A percentile compares a stretch with the other conserved stretches of the same genome.
These are phyloP conservation scores for Micractinium sp. DNA, from an alignment of 139 green algal genomes.

Conservation along the genomic window DNA sequence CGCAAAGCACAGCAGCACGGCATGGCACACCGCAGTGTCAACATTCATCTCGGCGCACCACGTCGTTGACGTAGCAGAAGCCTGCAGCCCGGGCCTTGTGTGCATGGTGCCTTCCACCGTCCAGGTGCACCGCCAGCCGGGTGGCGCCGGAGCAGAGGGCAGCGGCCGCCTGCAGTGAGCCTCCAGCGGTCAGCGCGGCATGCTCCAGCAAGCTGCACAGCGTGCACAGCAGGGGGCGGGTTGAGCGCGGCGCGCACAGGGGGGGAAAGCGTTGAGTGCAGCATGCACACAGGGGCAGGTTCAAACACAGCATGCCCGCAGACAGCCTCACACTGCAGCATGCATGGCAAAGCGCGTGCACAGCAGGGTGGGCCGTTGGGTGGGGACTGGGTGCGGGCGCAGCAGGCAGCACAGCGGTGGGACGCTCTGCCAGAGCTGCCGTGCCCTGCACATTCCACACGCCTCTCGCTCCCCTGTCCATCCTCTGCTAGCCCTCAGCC, in stretches of 20 bases:
- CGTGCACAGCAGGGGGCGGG: neutral
- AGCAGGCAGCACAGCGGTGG: no score
- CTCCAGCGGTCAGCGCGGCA: slow-evolving; percentile 8
- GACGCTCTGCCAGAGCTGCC: no score
- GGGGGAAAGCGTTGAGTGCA: neutral
- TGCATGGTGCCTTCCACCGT: slow-evolving; percentile 53
- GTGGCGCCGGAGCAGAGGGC: neutral
- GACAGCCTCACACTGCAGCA: no score
- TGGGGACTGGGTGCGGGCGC: no score
- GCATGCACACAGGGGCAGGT: no score
- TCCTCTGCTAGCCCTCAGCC: no score
- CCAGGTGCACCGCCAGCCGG: slow-evolving; percentile 33
- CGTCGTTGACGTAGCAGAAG: slow-evolving; percentile 57
- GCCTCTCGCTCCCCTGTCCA: no score
- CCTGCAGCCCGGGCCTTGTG: slow-evolving; percentile 28
- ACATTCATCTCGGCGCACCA: no score
- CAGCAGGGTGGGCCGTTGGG: no score
- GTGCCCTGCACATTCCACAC: no score
- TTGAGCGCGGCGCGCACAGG: neutral
- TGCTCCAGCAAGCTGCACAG: slow-evolving; percentile 28
- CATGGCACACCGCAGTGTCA: neutral
- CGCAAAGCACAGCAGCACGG: neutral
- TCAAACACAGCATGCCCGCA: no score
- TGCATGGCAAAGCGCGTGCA: no score
- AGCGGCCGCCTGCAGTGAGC: slow-evolving; percentile 28